These are phyloP conservation scores for Logfia minima DNA, from an alignment of 129 eudicot species.

Conservation along the genomic window DNA sequence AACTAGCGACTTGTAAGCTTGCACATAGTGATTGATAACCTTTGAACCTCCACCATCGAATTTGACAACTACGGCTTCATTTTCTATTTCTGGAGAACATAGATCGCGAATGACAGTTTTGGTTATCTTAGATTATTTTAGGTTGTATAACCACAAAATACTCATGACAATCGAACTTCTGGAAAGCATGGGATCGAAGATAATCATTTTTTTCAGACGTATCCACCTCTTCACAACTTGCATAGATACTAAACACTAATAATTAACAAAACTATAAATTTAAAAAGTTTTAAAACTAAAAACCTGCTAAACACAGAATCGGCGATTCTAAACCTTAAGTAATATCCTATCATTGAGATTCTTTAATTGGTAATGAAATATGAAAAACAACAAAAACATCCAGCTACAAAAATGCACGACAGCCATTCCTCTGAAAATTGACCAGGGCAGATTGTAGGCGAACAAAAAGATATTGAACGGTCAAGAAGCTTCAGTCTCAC, in stretches of 20 bases:
- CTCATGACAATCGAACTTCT: background rate
- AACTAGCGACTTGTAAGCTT: background rate
- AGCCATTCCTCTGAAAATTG: background rate
- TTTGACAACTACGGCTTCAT: background rate
- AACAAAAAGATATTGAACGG: background rate
- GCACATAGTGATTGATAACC: background rate
- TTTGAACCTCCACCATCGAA: background rate
- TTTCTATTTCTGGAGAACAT: no score
- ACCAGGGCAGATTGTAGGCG: background rate
- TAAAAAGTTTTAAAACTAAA: background rate
- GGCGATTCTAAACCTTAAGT: slow-evolving; percentile 1
- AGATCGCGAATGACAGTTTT: no score
- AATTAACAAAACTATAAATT: background rate
- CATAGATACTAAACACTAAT: background rate
- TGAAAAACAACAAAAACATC: background rate
- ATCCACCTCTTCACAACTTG: background rate
- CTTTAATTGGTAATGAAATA: background rate
- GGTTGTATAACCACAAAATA: no score
- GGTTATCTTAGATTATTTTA: no score
- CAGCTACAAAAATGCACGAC: background rate
- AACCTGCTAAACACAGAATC: slow-evolving; percentile 15
- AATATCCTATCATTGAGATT: background rate
- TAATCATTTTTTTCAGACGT: no score
- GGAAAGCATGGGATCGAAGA: background rate
- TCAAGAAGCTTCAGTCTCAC: slow-evolving; percentile 62